Conservation (phyloP, 169 alveolate genomes). For the Cryptosporidium canis region DNA sequence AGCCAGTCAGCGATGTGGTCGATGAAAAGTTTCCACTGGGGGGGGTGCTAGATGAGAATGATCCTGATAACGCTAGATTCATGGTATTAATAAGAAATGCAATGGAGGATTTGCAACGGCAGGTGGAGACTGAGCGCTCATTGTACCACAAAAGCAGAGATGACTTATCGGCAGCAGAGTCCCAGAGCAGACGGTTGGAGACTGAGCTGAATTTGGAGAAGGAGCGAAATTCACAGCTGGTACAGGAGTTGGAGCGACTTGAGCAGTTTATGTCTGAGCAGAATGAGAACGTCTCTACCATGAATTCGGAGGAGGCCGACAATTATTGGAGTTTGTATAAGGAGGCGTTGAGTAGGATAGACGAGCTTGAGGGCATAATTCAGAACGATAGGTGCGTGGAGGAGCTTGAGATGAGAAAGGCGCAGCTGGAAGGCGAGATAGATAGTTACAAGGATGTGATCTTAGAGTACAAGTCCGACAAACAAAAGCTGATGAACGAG, state of each 20-base stretch:
- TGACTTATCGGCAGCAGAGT: slow-evolving; percentile 33
- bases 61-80: slow-evolving; percentile 70
- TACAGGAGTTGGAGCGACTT: slow-evolving; percentile 29
- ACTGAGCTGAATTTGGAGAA: slow-evolving; percentile 53
- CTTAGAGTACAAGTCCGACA: slow-evolving; percentile 16
- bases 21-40: slow-evolving; percentile 10
- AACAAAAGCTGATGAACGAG: slow-evolving; percentile 18
- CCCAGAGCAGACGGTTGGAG: slow-evolving; percentile 40
- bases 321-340: slow-evolving; percentile 49
- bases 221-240: slow-evolving; percentile 38
- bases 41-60: slow-evolving; percentile 69
- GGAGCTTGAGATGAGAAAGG: slow-evolving; percentile 9
- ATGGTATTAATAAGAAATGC: slow-evolving; percentile 63
- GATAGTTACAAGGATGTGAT: slow-evolving; percentile 11
- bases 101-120: slow-evolving; percentile 68
- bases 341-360: slow-evolving; percentile 61
- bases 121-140: slow-evolving; percentile 55
- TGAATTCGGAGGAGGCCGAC: slow-evolving; percentile 1
- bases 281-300: not conserved
- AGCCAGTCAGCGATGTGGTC: not conserved
- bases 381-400: not conserved
- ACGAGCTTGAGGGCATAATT: slow-evolving; percentile 19
- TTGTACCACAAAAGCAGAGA: slow-evolving; percentile 56
- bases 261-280: slow-evolving; percentile 36
- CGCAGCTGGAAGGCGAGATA: slow-evolving; percentile 16